Evolutionary conservation across 108 stramenopile species (phyloP).

Genomic region (Hondaea fermentalgiana): DNA sequence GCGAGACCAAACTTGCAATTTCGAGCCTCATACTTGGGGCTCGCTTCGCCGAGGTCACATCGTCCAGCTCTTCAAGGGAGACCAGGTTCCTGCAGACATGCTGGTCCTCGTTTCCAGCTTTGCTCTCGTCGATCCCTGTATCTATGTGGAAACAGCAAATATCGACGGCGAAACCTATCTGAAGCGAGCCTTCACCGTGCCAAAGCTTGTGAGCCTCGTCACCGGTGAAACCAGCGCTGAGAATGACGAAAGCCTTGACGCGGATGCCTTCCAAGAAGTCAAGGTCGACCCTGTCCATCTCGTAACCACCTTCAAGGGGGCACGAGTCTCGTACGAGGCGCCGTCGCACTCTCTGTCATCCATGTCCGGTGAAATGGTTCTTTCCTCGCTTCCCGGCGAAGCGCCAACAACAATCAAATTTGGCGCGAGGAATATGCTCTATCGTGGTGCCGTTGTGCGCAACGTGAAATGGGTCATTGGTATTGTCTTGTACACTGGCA

Average conservation of each 20-base stretch:
- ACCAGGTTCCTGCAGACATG: conserved; percentile 86
- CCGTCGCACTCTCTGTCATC: neutral
- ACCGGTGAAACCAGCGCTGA: neutral
- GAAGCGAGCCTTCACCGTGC: conserved; percentile 50
- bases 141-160: conserved; percentile 83
- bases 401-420: neutral
- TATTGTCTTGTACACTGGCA: conserved; percentile 83
- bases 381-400: neutral
- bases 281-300: neutral
- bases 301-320: neutral
- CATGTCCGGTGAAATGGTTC: neutral
- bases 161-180: conserved; percentile 97
- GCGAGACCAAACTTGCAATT: neutral
- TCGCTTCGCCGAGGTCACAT: conserved; percentile 76
- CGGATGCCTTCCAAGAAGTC: neutral
- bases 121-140: conserved; percentile 48
- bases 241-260: neutral
- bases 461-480: conserved; percentile 93
- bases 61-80: conserved; percentile 72
- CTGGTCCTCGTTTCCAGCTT: conserved; percentile 73
- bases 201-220: neutral
- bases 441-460: conserved; percentile 80
- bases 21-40: conserved; percentile 8
- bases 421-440: conserved; percentile 56
- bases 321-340: neutral